Conservation (phyloP, 176 grass and related monocot genomes). For the Phoenix dactylifera region DNA sequence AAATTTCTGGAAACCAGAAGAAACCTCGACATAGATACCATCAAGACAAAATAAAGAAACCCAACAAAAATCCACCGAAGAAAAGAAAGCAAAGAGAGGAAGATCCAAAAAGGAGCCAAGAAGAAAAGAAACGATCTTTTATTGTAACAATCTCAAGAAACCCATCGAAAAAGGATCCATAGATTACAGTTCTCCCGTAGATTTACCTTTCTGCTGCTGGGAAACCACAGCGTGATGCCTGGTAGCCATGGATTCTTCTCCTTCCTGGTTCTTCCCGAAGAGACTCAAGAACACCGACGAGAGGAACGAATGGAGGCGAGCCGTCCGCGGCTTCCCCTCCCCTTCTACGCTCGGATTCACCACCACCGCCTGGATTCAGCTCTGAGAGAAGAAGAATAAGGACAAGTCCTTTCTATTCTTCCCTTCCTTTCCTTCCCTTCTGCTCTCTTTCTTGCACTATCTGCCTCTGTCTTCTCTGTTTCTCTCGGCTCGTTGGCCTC, state of each 20-base stretch:
- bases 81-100: not conserved
- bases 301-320: slow-evolving; percentile 55
- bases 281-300: slow-evolving; percentile 42
- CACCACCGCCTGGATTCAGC: slow-evolving; percentile 44
- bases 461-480: not conserved
- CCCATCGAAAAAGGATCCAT: too few relatives aligned
- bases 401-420: not conserved
- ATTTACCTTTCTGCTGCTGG: slow-evolving; percentile 43
- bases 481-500: not conserved
- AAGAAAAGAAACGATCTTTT: not conserved
- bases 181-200: too few relatives aligned
- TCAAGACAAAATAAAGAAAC: too few relatives aligned
- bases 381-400: slow-evolving; percentile 10
- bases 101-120: not conserved
- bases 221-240: slow-evolving; percentile 35
- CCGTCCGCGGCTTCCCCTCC: slow-evolving; percentile 42
- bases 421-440: not conserved
- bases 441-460: not conserved
- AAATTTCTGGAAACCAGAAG: too few relatives aligned
- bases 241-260: slow-evolving; percentile 46
- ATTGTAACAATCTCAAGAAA: too few relatives aligned
- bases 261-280: slow-evolving; percentile 24
- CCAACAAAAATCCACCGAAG: too few relatives aligned
- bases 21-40: too few relatives aligned
- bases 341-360: slow-evolving; percentile 27